These are phyloP conservation scores for Exserohilum turcica DNA, from an alignment of 2,329 filamentous ascomycete species.

Conservation along the genomic window DNA sequence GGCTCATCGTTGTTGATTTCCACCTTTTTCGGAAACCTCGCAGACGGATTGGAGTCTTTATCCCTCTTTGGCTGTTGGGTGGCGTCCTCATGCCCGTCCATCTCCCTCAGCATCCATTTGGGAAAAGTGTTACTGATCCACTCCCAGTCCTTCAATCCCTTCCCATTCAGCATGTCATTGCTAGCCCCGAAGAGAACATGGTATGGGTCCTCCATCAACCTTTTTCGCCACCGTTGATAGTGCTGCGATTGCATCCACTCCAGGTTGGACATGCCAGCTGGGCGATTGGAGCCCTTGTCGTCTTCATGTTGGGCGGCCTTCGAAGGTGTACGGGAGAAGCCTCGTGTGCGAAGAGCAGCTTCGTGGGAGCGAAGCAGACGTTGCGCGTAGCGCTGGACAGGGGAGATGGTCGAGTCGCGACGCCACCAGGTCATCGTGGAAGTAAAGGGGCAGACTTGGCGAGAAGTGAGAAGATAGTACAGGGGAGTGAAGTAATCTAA, in stretches of 20 bases:
- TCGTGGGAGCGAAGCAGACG: slow-evolving; percentile 31
- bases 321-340: slow-evolving; percentile 36
- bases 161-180: slow-evolving; percentile 41
- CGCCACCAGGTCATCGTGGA: slow-evolving; percentile 38
- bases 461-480: neutral
- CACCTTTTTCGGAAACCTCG: slow-evolving; percentile 23
- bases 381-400: slow-evolving; percentile 31
- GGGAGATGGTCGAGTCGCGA: slow-evolving; percentile 32
- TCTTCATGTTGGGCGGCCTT: slow-evolving; percentile 30
- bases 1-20: slow-evolving; percentile 8
- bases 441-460: neutral
- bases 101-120: slow-evolving; percentile 40
- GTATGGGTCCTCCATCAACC: slow-evolving; percentile 50
- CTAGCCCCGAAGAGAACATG: slow-evolving; percentile 51
- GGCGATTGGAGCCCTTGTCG: slow-evolving; percentile 20
- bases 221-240: slow-evolving; percentile 36
- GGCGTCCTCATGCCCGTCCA: slow-evolving; percentile 16
- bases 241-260: slow-evolving; percentile 41
- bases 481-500: neutral
- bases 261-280: slow-evolving; percentile 33
- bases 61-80: neutral
- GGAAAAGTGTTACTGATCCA: slow-evolving; percentile 39
- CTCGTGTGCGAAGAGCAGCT: slow-evolving; percentile 30
- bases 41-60: neutral
- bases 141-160: slow-evolving; percentile 38